A percentile compares a stretch with the other conserved stretches of the same genome.
phyloP scores from a whole-genome alignment of 2,329 filamentous ascomycete genomes.

The Aspergillus pseudonomiae region DNA sequence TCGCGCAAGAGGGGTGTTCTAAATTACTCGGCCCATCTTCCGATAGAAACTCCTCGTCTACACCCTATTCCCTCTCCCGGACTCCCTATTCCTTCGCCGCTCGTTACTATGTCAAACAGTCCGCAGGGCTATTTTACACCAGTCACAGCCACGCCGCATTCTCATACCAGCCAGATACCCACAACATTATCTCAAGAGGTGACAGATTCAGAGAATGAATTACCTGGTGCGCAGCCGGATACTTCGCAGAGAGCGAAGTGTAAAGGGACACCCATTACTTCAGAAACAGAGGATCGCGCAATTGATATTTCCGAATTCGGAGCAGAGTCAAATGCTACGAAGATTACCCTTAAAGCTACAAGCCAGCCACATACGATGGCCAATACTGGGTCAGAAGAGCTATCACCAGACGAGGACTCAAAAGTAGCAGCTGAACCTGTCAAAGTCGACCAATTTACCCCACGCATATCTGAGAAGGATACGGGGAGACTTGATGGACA shows the following conservation, averaged over 20 bases:
- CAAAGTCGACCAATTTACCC: neutral
- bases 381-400: neutral
- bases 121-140: constrained; percentile 37
- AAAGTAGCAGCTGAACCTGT: neutral
- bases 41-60: constrained; percentile 42
- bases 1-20: constrained; percentile 6
- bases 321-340: neutral
- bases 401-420: neutral
- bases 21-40: constrained; percentile 19
- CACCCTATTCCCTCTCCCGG: constrained; percentile 43
- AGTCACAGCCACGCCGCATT: constrained; percentile 15
- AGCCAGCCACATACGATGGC: too few species aligned
- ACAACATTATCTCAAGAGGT: constrained; percentile 4
- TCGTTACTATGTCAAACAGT: constrained; percentile 32
- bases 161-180: constrained; percentile 10
- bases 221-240: neutral
- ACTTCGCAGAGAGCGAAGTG: neutral
- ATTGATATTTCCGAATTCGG: neutral
- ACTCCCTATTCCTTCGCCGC: constrained; percentile 44
- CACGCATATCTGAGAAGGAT: too few species aligned
- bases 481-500: neutral
- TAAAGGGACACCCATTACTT: neutral
- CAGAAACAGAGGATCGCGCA: neutral
- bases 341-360: neutral
- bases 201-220: constrained; percentile 1